A percentile compares a stretch with the other conserved stretches of the same genome.
phyloP scores from a whole-genome alignment of 768 basidiomycete genomes.

The Podaxis sp. region DNA sequence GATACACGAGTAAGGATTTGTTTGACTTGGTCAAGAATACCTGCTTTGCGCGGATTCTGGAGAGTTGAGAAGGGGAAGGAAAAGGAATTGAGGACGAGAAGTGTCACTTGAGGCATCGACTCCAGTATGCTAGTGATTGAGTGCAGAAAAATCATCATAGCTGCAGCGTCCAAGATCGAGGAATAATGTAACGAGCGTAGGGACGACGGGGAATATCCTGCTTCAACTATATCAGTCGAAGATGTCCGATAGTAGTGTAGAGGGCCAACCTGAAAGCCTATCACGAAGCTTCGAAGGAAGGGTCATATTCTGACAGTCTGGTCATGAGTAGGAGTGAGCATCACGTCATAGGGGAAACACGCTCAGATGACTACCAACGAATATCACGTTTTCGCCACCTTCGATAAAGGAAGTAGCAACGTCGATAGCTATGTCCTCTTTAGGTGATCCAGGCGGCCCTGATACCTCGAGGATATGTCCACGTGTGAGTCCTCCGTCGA shows the following conservation, averaged over 20 bases:
- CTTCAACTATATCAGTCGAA: constrained; percentile 10
- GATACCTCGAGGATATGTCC: constrained; percentile 70
- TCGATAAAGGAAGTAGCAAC: constrained; percentile 46
- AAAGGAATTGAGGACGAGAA: constrained; percentile 65
- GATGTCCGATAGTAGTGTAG: constrained; percentile 9
- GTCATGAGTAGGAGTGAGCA: neutral
- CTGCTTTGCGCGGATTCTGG: constrained; percentile 34
- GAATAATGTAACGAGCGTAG: constrained; percentile 32
- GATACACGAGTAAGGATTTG: constrained; percentile 47
- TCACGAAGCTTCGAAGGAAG: constrained; percentile 26
- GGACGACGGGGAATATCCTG: neutral
- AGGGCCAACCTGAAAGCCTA: constrained; percentile 22
- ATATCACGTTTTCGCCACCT: constrained; percentile 48
- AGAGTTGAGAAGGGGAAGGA: constrained; percentile 60
- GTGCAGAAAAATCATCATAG: constrained; percentile 56
- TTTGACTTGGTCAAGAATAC: constrained; percentile 48
- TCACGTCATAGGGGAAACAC: neutral
- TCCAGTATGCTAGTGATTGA: constrained; percentile 45
- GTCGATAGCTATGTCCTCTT: constrained; percentile 49
- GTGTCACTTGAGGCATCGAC: constrained; percentile 43
- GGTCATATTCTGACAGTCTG: constrained; percentile 47
- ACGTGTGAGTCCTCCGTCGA: constrained; percentile 58
- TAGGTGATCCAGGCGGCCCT: constrained; percentile 70
- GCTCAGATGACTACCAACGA: constrained; percentile 49
- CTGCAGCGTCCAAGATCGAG: constrained; percentile 41